phyloP scores from a whole-genome alignment of 2,329 filamentous ascomycete genomes.

The Chaetomiaceae sp. region DNA sequence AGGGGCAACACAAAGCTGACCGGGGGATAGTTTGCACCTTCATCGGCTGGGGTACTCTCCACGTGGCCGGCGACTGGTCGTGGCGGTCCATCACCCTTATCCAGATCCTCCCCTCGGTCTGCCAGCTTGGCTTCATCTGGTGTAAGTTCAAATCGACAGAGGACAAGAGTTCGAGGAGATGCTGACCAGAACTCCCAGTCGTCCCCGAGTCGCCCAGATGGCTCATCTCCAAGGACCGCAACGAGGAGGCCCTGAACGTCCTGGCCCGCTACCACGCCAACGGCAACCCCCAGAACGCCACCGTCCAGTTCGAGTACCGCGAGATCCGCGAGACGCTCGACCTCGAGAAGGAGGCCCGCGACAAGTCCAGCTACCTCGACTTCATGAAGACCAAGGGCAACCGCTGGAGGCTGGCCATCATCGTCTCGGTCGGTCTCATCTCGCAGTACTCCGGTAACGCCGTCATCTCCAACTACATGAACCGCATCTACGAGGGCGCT shows the following conservation, averaged over 20 bases:
- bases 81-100: too few species aligned
- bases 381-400: constrained; percentile 26
- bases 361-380: constrained; percentile 36
- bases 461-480: constrained; percentile 41
- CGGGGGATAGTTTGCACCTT: too few species aligned
- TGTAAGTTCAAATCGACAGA: too few species aligned
- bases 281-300: constrained; percentile 29
- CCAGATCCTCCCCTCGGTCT: constrained; percentile 37
- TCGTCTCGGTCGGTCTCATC: constrained; percentile 43
- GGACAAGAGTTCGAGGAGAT: too few species aligned
- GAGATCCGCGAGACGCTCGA: constrained; percentile 38
- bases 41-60: too few species aligned
- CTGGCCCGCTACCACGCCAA: constrained; percentile 49
- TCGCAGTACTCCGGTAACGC: constrained; percentile 47
- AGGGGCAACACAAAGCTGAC: too few species aligned
- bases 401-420: constrained; percentile 39
- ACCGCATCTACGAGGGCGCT: constrained; percentile 38
- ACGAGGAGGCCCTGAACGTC: constrained; percentile 45
- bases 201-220: constrained; percentile 55
- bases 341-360: constrained; percentile 37
- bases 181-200: too few species aligned
- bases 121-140: constrained; percentile 41
- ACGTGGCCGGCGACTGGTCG: too few species aligned
- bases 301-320: too few species aligned
- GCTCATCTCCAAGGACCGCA: constrained; percentile 46